Percentiles rank a stretch among this genome's conserved stretches.
Conservation (phyloP, 177 flowering plant genomes). For the Vitis hybrid region DNA sequence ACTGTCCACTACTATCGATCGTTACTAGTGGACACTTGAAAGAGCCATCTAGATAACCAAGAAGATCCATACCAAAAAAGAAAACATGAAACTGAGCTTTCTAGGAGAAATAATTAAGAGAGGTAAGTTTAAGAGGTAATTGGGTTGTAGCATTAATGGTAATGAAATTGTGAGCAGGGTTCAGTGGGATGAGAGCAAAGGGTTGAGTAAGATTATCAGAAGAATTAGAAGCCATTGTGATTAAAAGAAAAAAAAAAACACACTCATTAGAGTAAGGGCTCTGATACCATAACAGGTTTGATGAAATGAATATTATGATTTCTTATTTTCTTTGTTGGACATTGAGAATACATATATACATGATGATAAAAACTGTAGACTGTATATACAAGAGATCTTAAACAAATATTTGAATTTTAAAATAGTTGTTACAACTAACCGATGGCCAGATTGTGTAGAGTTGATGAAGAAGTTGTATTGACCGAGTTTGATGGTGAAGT, state of each 20-base stretch:
- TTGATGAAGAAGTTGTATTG: too few species aligned
- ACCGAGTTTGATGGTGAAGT: too few species aligned
- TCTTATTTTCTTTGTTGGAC: too few species aligned
- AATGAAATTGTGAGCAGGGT: neutral
- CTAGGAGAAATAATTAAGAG: neutral
- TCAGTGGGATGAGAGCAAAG: neutral
- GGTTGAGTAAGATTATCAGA: neutral
- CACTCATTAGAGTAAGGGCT: neutral
- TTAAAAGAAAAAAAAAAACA: neutral
- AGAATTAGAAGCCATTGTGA: neutral
- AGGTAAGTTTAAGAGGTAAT: neutral
- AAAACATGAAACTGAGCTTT: neutral
- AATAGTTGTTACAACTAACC: too few species aligned
- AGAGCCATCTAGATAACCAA: neutral
- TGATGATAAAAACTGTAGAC: too few species aligned
- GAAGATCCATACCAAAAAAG: neutral
- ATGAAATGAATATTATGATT: too few species aligned
- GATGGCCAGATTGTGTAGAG: too few species aligned
- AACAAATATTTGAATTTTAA: too few species aligned
- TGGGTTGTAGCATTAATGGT: neutral
- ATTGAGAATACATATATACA: too few species aligned
- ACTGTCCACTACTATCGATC: neutral
- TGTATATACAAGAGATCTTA: too few species aligned
- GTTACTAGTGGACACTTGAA: neutral
- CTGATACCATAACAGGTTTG: neutral